Conservation (phyloP, 2,329 filamentous ascomycete genomes). For the Curvularia verruculosa region DNA sequence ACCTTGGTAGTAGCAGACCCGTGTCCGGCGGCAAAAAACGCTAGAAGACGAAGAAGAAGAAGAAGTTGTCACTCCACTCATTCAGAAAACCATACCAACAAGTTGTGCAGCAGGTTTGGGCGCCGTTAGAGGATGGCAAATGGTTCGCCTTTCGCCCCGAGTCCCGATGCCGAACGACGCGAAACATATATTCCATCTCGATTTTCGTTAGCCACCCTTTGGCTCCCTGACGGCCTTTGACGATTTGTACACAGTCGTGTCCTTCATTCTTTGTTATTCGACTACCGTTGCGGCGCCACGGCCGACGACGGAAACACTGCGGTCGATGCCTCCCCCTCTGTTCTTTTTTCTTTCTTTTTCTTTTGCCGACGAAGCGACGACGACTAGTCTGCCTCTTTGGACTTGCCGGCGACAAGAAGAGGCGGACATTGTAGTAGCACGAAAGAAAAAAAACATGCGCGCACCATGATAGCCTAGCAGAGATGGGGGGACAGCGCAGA, state of each 20-base stretch:
- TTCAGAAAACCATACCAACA: conserved; percentile 52
- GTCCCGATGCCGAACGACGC: conserved; percentile 38
- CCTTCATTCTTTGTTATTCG: conserved; percentile 28
- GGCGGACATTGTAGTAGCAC: conserved; percentile 19
- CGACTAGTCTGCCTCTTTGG: conserved; percentile 26
- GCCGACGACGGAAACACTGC: conserved; percentile 3
- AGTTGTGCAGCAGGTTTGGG: conserved; percentile 86
- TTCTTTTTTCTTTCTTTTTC: too few relatives aligned
- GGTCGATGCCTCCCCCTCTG: conserved; percentile 4
- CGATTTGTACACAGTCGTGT: conserved; percentile 37
- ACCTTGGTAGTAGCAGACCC: conserved; percentile 70
- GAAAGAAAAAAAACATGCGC: conserved; percentile 7
- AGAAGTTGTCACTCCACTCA: conserved; percentile 55
- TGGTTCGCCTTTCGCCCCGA: conserved; percentile 40
- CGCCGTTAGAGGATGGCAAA: conserved; percentile 71
- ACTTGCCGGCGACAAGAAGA: conserved; percentile 34
- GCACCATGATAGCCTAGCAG: conserved; percentile 5
- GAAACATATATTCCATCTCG: conserved; percentile 40
- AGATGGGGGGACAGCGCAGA: conserved; percentile 5
- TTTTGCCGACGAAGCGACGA: conserved; percentile 18
- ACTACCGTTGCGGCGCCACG: conserved; percentile 25
- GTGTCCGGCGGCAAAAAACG: conserved; percentile 72
- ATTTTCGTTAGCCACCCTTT: conserved; percentile 44
- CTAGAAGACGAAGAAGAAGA: too few relatives aligned
- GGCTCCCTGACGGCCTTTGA: conserved; percentile 37